A percentile compares a stretch with the other conserved stretches of the same genome.
These are phyloP conservation scores for Castanea mollissima DNA, from an alignment of 306 rosid genomes.

Conservation along the genomic window DNA sequence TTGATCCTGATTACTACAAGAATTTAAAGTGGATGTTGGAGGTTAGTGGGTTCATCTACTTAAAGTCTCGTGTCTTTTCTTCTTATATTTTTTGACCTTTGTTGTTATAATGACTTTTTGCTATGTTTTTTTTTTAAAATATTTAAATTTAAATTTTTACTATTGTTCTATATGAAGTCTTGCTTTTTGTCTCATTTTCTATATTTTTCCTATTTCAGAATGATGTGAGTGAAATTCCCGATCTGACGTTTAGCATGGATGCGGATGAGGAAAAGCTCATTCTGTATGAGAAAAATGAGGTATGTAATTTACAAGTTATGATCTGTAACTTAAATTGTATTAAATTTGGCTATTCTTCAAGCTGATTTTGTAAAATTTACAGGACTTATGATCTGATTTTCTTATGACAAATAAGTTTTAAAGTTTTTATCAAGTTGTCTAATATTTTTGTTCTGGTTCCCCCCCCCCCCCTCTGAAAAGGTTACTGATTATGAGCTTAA, in stretches of 20 bases:
- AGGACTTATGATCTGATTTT: background rate
- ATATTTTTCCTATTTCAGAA: slow-evolving; percentile 43
- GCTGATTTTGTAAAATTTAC: background rate
- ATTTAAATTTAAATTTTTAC: too few species aligned
- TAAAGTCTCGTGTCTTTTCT: slow-evolving; percentile 6
- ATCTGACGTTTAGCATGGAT: slow-evolving; percentile 98
- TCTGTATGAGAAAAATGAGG: slow-evolving; percentile 94
- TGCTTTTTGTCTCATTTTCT: slow-evolving; percentile 3
- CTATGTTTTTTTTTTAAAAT: background rate
- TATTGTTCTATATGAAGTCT: background rate
- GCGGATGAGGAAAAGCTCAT: slow-evolving; percentile 97
- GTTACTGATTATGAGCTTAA: slow-evolving; percentile 98
- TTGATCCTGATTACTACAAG: slow-evolving; percentile 97
- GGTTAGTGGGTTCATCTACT: slow-evolving; percentile 48
- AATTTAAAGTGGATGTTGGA: slow-evolving; percentile 99
- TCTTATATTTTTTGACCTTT: background rate
- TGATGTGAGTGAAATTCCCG: slow-evolving; percentile 86
- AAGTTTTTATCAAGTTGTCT: background rate
- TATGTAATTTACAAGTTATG: slow-evolving; percentile 23
- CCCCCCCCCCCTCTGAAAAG: slow-evolving; percentile 31
- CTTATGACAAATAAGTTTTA: background rate
- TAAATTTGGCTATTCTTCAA: background rate
- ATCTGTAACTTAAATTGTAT: background rate
- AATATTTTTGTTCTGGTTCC: background rate
- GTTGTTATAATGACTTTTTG: background rate